Evolutionary conservation across 2,329 filamentous ascomycete genomes (phyloP), one percentile per base, ranked within the genome.

Genomic region (Trichoderma atroviride): DNA sequence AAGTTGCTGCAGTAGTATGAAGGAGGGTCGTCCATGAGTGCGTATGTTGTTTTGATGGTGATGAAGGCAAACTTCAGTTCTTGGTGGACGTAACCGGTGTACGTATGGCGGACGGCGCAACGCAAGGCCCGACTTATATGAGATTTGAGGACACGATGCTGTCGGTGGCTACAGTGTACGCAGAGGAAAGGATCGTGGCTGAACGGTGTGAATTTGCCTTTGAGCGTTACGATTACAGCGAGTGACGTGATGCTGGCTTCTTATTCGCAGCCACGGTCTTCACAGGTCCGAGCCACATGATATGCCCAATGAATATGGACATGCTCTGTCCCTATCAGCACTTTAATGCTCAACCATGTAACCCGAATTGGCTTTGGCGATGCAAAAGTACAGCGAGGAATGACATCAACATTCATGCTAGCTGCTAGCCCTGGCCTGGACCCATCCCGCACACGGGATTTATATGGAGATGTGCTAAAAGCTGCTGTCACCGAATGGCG

Each of bases 21-120:
- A 40, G 65, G 65, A 24, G 57, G 65, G 40, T 57, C 40, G 16
- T 68, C 65, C 65, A 61, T 68, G 31, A 27, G 52, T 59, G 13
- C 31, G 33, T 52, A 27, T 50, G 27, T n/a, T 52, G 24, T 58
- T 14, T n/a, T 35, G 11, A 43, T 58, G 37, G n/a, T 7, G 56
- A 33, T 31, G 35, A 22, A 7, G 31, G 11, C 6, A 40, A n/a
- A n/a, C 35, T 50, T 37, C 11, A n/a, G 29, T 5, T 29, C 43
- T 43, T 19, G 22, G n/a, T 35, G 59, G 40, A 19, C 16, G 40
- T 10, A 13, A 14, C 10, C n/a, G 16, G 40, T n/a, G 6, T 1
- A 9, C 16, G 40, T 50, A 9, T 27, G 33, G 13, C 31, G 37
- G 50, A 53, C 37, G 11, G 50, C 29, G 47, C 31, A 52, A 27